These are phyloP conservation scores for Microbotryum lychnidis-dioicae DNA, from an alignment of 1,284 basidiomycete genomes.

Conservation along the genomic window DNA sequence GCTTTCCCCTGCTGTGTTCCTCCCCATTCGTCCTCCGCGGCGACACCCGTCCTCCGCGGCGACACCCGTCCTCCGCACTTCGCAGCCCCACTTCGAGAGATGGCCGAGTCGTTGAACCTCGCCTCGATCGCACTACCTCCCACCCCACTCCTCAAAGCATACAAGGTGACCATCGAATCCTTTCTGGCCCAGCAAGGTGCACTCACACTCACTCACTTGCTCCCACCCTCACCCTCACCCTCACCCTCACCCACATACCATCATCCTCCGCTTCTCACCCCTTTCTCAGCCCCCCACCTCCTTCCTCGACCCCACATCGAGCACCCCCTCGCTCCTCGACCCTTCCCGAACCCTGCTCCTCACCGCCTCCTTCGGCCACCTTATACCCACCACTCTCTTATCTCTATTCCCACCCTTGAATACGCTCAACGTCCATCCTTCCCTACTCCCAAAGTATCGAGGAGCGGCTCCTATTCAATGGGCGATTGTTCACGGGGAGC, in stretches of 20 bases:
- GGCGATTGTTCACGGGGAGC: slow-evolving; percentile 57
- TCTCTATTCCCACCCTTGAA: slow-evolving; percentile 55
- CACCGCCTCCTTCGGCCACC: slow-evolving; percentile 87
- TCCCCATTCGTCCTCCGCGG: neutral
- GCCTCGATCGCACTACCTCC: slow-evolving; percentile 15
- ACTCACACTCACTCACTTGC: neutral
- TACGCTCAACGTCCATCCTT: slow-evolving; percentile 87
- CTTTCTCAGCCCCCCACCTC: neutral
- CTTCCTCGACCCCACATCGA: neutral
- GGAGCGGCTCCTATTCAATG: slow-evolving; percentile 91
- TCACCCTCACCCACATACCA: neutral
- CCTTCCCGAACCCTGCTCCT: slow-evolving; percentile 50
- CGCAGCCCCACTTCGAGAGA: slow-evolving; percentile 24
- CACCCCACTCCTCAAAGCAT: slow-evolving; percentile 18
- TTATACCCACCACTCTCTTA: slow-evolving; percentile 62
- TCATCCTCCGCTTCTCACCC: neutral
- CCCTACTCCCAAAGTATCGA: slow-evolving; percentile 75
- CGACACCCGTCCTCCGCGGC: neutral
- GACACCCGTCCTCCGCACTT: neutral
- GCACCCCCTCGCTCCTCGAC: neutral
- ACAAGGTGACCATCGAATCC: slow-evolving; percentile 1
- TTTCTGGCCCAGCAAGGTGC: too few species aligned
- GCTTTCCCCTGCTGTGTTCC: too few species aligned
- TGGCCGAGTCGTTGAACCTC: slow-evolving; percentile 25
- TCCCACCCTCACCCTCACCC: neutral